These are phyloP conservation scores for Hydnum rufescens DNA, from an alignment of 768 basidiomycete species.

Conservation along the genomic window DNA sequence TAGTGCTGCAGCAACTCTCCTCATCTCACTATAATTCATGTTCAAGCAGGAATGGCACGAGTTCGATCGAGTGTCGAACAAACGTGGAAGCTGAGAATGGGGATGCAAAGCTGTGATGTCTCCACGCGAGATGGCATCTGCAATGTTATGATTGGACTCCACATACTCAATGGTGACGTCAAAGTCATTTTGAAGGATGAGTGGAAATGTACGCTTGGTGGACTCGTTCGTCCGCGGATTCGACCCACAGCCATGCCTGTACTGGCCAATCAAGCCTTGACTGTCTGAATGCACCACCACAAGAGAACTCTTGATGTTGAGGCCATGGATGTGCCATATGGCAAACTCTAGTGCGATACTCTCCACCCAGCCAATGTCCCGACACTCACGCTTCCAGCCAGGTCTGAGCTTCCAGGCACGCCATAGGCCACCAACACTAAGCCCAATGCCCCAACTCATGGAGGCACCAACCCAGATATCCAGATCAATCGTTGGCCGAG, in stretches of 20 bases:
- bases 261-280: slow-evolving; percentile 1
- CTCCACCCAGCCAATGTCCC: slow-evolving; percentile 10
- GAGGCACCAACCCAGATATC: background rate
- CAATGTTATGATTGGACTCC: background rate
- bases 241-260: background rate
- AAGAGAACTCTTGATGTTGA: too few relatives aligned
- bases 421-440: slow-evolving; percentile 4
- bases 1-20: too few relatives aligned
- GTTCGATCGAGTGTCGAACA: too few relatives aligned
- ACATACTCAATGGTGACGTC: background rate
- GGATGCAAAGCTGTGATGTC: too few relatives aligned
- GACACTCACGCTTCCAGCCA: slow-evolving; percentile 6
- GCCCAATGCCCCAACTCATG: slow-evolving; percentile 5
- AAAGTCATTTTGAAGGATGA: background rate
- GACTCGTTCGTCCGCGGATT: slow-evolving; percentile 1
- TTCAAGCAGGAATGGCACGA: too few relatives aligned
- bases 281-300: slow-evolving; percentile 3
- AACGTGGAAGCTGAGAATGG: too few relatives aligned
- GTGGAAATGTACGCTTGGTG: background rate
- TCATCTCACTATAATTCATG: too few relatives aligned
- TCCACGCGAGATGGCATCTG: background rate
- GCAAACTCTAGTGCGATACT: slow-evolving; percentile 5
- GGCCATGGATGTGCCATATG: slow-evolving; percentile 5
- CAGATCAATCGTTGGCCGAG: background rate
- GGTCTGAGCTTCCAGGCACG: slow-evolving; percentile 6